These are phyloP conservation scores for Alternaria sp. DNA, from an alignment of 2,329 filamentous ascomycete genomes.

Conservation along the genomic window DNA sequence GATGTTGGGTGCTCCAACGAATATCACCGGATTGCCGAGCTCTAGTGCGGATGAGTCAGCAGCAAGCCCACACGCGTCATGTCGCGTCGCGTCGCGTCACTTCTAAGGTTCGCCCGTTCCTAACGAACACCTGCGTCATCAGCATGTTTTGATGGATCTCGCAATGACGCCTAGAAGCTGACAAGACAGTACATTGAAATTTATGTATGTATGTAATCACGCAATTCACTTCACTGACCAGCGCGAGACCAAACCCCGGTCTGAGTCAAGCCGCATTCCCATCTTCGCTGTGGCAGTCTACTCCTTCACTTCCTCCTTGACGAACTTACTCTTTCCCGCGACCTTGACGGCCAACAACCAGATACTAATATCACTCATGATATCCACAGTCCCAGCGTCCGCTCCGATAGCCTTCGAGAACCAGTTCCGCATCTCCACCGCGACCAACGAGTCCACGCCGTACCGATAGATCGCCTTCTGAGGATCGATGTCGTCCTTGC, in stretches of 20 bases:
- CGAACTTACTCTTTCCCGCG: conserved; percentile 17
- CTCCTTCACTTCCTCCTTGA: conserved; percentile 10
- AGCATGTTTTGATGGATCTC: background rate
- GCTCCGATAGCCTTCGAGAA: conserved; percentile 18
- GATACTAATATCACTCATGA: conserved; percentile 18
- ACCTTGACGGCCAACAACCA: conserved; percentile 13
- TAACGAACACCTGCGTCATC: background rate
- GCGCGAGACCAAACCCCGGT: background rate
- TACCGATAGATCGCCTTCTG: conserved; percentile 29
- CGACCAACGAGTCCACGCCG: conserved; percentile 35
- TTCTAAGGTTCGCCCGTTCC: background rate
- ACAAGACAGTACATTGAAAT: background rate
- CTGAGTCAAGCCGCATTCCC: background rate
- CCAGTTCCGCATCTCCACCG: conserved; percentile 34
- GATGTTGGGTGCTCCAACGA: background rate
- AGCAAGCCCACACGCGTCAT: background rate
- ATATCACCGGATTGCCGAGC: background rate
- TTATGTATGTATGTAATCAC: background rate
- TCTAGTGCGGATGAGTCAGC: background rate
- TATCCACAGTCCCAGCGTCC: conserved; percentile 16
- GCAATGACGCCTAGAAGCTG: background rate
- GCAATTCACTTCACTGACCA: background rate
- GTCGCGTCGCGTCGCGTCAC: background rate
- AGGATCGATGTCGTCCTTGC: conserved; percentile 29
- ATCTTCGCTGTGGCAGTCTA: background rate